Base-by-base conservation (phyloP, 2,329 filamentous ascomycete genomes). In the Colletotrichum simmondsii region DNA sequence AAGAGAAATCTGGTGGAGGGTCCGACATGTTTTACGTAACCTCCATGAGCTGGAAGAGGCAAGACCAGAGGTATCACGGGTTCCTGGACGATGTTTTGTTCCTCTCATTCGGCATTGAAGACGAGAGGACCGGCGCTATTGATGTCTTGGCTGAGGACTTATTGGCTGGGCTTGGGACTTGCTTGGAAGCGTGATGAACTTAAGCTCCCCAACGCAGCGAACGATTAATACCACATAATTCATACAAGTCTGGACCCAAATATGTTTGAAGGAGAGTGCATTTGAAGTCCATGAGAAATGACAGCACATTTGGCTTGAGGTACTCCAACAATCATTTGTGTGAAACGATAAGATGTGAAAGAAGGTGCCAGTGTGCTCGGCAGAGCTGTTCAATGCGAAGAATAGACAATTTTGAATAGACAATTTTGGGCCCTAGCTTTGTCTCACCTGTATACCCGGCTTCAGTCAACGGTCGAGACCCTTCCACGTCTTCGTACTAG, bases 11-110 rank as follows among this genome's bases (percentile, higher is more conserved):
- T 1, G 78, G 81, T 10, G 72, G 79, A 1, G 82, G 84, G 28
- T 85, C 84, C 0, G 87, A 90, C 75, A 89, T 91, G 88, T 80
- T 91, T 32, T 91, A 90, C 73, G 81, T 91, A 0, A 91, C 88
- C 0, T 87, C 85, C 0, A 86, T 90, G 37, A 88, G 83, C 72
- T 92, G 90, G 89, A 89, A 86, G 77, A 77, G 74, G 0, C 78
- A 78, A 0, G 83, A 82, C 0, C 79, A 84, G 73, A 85, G 77
- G 35, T 91, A 91, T 74, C 87, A 90, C 75, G 90, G 89, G 0
- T 90, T 86, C 67, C 71, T 87, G 11, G 89, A 91, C 73, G 89
- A 91, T 75, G 83, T 86, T 14, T 22, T 91, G 16, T 86, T 91
- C 53, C 56, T 91, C 3, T 83, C 80, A 0, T 91, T 92, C 77